Evolutionary conservation across 1,139 yeast genomes (phyloP), one percentile per base, ranked within the genome.

Genomic region (Candida albicans): DNA sequence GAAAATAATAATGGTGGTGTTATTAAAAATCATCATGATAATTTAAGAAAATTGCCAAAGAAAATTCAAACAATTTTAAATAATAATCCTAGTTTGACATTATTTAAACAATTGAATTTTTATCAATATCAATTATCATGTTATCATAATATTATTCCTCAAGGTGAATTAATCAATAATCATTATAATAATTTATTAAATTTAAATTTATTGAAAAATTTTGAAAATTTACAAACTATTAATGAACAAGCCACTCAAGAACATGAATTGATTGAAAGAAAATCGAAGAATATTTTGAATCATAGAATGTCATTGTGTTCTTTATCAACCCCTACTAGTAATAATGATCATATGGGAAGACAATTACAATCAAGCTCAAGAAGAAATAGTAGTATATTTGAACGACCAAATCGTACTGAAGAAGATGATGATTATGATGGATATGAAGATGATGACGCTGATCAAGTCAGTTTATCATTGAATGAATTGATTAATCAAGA

Each of bases 61-160:
- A 65, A 65, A 43, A 56, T 73, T 28, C 75, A 71, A 51, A 62
- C 64, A 42, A 57, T 73, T 39, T 54, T 73, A n/a, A 53, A 58
- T 40, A 64, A 63, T 42, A 60, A 60, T 18, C 22, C 22, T 36
- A 61, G 71, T 10, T 55, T 70, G 28, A 64, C 65, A 32, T 51
- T 70, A 40, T 69, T 68, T 54, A 70, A 72, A 48, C 57, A 62
- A 33, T 60, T 71, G 45, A 58, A 62, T 37, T 56, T 70, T 30
- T 70, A 62, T 50, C 70, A 67, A 49, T 73, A 73, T 54, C 67
- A 69, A 67, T 52, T 65, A 37, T 70, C 76, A 9, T 73, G 77
- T 48, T 73, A 73, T 52, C 64, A 56, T 42, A 73, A 73, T 45
- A 52, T 58, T 27, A 58, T 65, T 4, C 77, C 77, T 0, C 46